Percentiles rank a stretch among this genome's conserved stretches.
Conservation (phyloP, 2,329 filamentous ascomycete species). For the Ceratocystiopsis brevicomis region DNA sequence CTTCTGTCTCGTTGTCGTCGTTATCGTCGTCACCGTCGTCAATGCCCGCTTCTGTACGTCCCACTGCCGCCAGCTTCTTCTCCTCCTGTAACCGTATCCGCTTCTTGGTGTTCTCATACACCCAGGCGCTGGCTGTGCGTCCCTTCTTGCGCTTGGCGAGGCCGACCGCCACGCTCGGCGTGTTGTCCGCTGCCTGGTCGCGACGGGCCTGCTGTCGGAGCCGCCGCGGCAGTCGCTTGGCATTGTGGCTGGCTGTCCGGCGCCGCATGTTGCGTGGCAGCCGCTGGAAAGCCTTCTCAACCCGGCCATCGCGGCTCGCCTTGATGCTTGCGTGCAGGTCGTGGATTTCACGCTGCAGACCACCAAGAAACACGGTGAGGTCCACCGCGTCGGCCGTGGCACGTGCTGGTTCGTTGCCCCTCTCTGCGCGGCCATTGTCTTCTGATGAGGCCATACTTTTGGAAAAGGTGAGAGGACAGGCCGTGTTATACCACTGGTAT, state of each 20-base stretch:
- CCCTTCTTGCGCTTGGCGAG: conserved; percentile 35
- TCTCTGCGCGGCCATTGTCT: not conserved
- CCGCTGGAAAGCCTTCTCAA: conserved; percentile 51
- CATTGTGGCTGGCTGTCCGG: conserved; percentile 87
- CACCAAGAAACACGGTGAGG: conserved; percentile 63
- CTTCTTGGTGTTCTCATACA: conserved; percentile 14
- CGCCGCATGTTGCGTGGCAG: conserved; percentile 71
- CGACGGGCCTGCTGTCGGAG: conserved; percentile 47
- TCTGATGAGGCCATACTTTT: conserved; percentile 13
- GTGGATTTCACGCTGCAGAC: conserved; percentile 76
- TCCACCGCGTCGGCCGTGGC: conserved; percentile 56
- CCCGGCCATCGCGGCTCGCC: conserved; percentile 40
- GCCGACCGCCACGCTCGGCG: conserved; percentile 52
- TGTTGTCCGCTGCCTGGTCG: conserved; percentile 81
- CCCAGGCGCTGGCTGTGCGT: conserved; percentile 6
- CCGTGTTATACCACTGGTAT: no score
- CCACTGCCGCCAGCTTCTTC: conserved; percentile 4
- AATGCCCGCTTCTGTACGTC: not conserved
- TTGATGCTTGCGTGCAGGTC: conserved; percentile 73
- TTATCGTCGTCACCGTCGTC: not conserved
- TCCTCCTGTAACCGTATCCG: conserved; percentile 10
- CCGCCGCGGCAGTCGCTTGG: conserved; percentile 67
- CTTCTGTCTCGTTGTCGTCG: not conserved
- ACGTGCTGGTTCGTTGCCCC: not conserved
- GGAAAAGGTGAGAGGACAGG: no score